Conservation (phyloP, 2,329 filamentous ascomycete genomes). For the Talaromyces sp. region DNA sequence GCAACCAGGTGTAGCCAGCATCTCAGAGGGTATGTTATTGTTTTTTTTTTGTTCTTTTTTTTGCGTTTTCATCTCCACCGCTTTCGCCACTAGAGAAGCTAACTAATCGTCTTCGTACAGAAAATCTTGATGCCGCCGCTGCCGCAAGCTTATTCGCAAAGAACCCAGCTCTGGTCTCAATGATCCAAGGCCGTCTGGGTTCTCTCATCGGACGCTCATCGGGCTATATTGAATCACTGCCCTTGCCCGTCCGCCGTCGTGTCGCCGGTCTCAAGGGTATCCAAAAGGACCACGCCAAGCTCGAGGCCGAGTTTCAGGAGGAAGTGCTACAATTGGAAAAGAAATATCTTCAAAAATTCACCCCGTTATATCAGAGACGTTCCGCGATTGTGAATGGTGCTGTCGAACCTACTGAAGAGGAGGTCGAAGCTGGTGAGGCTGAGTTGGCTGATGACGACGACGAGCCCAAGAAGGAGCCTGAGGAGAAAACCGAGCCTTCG, state of each 20-base stretch:
- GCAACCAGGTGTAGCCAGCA: slow-evolving; percentile 88
- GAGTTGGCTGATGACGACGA: slow-evolving; percentile 67
- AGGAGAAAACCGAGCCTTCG: slow-evolving; percentile 49
- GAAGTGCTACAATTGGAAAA: slow-evolving; percentile 98
- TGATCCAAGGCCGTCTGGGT: slow-evolving; percentile 97
- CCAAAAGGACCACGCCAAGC: slow-evolving; percentile 97
- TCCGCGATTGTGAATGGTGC: slow-evolving; percentile 86
- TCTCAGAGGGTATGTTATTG: slow-evolving; percentile 79
- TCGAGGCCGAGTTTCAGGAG: slow-evolving; percentile 97
- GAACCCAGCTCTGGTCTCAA: slow-evolving; percentile 89
- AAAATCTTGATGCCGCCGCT: slow-evolving; percentile 77
- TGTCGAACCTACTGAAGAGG: slow-evolving; percentile 78
- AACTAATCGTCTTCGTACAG: slow-evolving; percentile 48
- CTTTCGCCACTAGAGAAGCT: slow-evolving; percentile 19
- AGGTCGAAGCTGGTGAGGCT: slow-evolving; percentile 82
- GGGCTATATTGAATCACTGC: slow-evolving; percentile 95
- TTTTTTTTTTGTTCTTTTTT: slow-evolving; percentile 10
- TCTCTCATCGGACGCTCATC: slow-evolving; percentile 91
- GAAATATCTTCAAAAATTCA: slow-evolving; percentile 99
- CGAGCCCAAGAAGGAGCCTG: slow-evolving; percentile 58
- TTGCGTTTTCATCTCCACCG: neutral
- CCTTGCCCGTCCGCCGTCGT: slow-evolving; percentile 81
- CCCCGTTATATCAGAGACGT: slow-evolving; percentile 93
- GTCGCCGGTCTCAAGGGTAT: slow-evolving; percentile 95
- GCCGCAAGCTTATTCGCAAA: slow-evolving; percentile 92